These are phyloP conservation scores for Thermomucor indicae-seudaticae DNA, from an alignment of 371 early-diverging fungal genomes.

Conservation along the genomic window DNA sequence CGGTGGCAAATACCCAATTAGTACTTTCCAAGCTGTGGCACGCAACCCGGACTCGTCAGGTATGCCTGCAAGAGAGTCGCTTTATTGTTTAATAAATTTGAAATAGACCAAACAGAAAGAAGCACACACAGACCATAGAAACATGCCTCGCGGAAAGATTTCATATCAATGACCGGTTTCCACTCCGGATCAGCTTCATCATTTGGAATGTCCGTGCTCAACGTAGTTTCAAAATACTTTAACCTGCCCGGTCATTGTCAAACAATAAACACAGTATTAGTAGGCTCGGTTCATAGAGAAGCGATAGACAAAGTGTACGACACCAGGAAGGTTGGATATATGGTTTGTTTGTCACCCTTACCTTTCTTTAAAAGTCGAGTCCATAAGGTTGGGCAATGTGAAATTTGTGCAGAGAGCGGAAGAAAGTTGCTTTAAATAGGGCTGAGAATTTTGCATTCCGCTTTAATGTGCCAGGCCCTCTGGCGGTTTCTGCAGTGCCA, in stretches of 20 bases:
- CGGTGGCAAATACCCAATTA: constrained; percentile 72
- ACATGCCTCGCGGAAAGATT: constrained; percentile 47
- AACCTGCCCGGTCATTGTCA: constrained; percentile 17
- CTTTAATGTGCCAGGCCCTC: too few relatives aligned
- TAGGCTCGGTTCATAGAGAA: not conserved
- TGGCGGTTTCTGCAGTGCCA: too few relatives aligned
- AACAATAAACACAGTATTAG: not conserved
- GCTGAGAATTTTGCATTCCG: too few relatives aligned
- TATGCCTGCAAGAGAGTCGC: constrained; percentile 47
- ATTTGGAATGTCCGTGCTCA: constrained; percentile 21
- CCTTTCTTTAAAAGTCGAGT: constrained; percentile 42
- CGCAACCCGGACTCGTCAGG: constrained; percentile 70
- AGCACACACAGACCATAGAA: constrained; percentile 54
- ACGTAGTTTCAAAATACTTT: constrained; percentile 31
- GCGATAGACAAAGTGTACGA: not conserved
- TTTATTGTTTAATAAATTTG: not conserved
- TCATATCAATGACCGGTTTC: constrained; percentile 47
- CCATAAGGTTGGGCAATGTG: too few relatives aligned
- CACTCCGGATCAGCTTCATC: constrained; percentile 16
- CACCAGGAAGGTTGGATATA: too few relatives aligned
- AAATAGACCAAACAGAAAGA: too few relatives aligned
- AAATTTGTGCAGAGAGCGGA: too few relatives aligned
- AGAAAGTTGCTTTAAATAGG: too few relatives aligned
- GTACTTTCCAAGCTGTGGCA: constrained; percentile 69
- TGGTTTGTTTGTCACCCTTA: constrained; percentile 2